Conservation (phyloP, 2,329 filamentous ascomycete genomes). For the Paracoccidioides lutzii region DNA sequence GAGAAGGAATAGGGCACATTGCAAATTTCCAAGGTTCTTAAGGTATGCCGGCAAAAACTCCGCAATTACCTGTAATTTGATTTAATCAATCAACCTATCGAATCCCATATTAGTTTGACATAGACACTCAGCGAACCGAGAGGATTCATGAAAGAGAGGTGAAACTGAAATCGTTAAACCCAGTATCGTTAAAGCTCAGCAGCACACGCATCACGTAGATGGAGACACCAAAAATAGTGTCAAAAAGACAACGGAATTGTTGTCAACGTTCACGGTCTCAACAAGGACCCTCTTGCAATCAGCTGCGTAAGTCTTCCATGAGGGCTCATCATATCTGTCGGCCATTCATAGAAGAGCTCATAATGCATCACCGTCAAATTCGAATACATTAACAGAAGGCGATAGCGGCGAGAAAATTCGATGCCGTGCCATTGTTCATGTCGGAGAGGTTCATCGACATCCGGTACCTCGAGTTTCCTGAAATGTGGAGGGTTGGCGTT, state of each 20-base stretch:
- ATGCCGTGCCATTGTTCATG: slow-evolving; percentile 25
- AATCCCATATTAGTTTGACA: not conserved
- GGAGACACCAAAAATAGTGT: not conserved
- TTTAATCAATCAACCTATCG: too few species aligned
- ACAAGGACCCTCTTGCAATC: not conserved
- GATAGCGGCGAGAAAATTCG: slow-evolving; percentile 32
- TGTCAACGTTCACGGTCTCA: slow-evolving; percentile 1
- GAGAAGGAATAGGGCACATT: too few species aligned
- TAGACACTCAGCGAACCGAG: not conserved
- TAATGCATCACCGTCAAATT: slow-evolving; percentile 48
- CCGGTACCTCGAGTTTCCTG: not conserved
- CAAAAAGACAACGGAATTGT: not conserved
- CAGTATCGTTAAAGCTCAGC: not conserved
- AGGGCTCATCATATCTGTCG: slow-evolving; percentile 7
- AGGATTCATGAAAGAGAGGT: not conserved
- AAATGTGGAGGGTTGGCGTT: not conserved
- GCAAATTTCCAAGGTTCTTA: too few species aligned
- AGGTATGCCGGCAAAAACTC: too few species aligned
- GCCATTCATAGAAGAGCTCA: slow-evolving; percentile 40
- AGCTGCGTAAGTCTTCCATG: slow-evolving; percentile 1
- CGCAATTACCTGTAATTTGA: too few species aligned
- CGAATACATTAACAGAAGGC: slow-evolving; percentile 44
- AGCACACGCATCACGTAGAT: not conserved
- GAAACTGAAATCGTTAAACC: not conserved
- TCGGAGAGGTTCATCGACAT: not conserved